Conservation (phyloP, 805 yeast genomes). For the Teunomyces funiuensis region DNA sequence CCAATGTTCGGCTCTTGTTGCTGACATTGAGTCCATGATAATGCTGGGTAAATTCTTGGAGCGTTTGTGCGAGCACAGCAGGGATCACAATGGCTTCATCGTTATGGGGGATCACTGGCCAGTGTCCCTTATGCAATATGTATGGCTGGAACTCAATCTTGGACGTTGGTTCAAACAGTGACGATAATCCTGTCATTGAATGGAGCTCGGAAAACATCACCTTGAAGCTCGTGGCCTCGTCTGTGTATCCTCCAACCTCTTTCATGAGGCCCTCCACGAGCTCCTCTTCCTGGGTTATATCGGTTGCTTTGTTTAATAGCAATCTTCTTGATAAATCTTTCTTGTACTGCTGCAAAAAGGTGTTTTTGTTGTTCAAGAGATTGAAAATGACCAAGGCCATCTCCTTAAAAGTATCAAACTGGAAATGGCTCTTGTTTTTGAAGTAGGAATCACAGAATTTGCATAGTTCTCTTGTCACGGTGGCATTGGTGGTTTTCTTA, state of each 20-base stretch:
- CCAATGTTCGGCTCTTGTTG: constrained; percentile 26
- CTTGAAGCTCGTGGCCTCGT: constrained; percentile 25
- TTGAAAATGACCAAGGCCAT: constrained; percentile 30
- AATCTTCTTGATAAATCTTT: constrained; percentile 39
- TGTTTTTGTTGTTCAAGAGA: constrained; percentile 31
- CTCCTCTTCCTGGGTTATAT: constrained; percentile 20
- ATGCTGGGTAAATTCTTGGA: constrained; percentile 21
- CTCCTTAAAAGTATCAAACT: constrained; percentile 16
- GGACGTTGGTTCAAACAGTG: neutral
- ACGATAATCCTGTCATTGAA: constrained; percentile 14
- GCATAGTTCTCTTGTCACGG: constrained; percentile 24
- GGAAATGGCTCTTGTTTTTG: constrained; percentile 10
- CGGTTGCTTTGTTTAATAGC: constrained; percentile 22
- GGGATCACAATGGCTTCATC: constrained; percentile 26
- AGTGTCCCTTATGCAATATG: constrained; percentile 33
- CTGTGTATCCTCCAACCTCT: constrained; percentile 31
- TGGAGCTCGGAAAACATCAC: constrained; percentile 37
- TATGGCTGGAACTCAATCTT: constrained; percentile 29
- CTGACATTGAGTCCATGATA: constrained; percentile 22
- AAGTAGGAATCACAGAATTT: constrained; percentile 33
- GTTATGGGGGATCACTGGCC: constrained; percentile 40
- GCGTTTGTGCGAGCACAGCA: constrained; percentile 11
- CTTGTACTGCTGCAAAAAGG: constrained; percentile 30
- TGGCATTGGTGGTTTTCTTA: constrained; percentile 12
- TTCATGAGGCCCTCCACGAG: constrained; percentile 23